Evolutionary conservation across 306 rosid genomes (phyloP), one percentile per base, ranked within the genome.

Genomic region (Quercus aquifolioides): DNA sequence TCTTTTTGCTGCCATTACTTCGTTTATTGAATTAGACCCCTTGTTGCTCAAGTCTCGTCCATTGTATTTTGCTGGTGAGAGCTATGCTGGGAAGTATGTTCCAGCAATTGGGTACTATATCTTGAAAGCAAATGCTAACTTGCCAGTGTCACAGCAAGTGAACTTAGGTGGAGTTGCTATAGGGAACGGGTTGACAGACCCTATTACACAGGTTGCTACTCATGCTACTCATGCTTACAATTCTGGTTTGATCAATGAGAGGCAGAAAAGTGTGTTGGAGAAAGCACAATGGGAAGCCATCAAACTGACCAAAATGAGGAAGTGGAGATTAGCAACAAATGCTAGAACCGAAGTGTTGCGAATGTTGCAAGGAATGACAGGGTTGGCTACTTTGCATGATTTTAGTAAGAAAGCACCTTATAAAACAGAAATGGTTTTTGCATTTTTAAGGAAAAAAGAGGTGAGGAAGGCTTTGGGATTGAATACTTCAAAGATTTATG

Each of bases 1-100:
- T 78, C 94, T 94, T 10, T 88, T 92, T 63, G 54, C 82, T 38
- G 97, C 96, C 1, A 89, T 94, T 68, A 90, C 89, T 2, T 59
- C 75, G 57, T 94, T 94, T 77, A 20, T 90, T 21, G 78, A 81
- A 41, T 87, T 84, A 8, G 84, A 94, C 23, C 86, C 88, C 54
- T 12, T 49, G 10, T 63, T 51, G 59, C 90, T 92, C 67, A 89
- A 75, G 60, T 2, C 84, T n/a, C 87, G 98, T 7, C 96, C 96
- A 14, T 75, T 94, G 78, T 94, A 90, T 25, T 85, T 94, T 0
- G 87, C 97, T 0, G 98, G 98, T 5, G 94, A 94, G 86, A 94
- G 97, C 82, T 94, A 92, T 38, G 97, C 90, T 3, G 98, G 98
- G 0, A 94, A 94, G 77, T 94, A 89, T 46, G 85, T 92, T 3